phyloP scores from a whole-genome alignment of 768 basidiomycete genomes.

The Hemileccinum rubropunctum region DNA sequence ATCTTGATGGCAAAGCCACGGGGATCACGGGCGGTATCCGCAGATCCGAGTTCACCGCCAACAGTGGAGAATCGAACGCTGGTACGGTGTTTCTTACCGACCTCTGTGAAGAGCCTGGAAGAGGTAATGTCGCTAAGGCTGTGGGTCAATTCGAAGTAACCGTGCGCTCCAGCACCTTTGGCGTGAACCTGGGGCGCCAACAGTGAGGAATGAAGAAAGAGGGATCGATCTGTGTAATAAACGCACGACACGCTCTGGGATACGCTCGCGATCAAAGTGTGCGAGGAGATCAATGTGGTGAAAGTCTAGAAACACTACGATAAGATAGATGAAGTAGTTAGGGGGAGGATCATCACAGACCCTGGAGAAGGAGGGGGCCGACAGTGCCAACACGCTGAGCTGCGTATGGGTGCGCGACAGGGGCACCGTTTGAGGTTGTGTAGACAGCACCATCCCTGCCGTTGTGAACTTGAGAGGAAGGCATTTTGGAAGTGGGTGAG shows the following conservation, averaged over 20 bases:
- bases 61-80: slow-evolving; percentile 95
- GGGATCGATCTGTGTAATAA: background rate
- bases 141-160: slow-evolving; percentile 88
- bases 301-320: slow-evolving; percentile 55
- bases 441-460: slow-evolving; percentile 60
- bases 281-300: slow-evolving; percentile 87
- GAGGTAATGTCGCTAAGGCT: slow-evolving; percentile 80
- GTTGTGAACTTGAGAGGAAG: slow-evolving; percentile 57
- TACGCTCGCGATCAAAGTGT: slow-evolving; percentile 93
- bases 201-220: slow-evolving; percentile 20
- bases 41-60: slow-evolving; percentile 81
- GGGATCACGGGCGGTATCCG: slow-evolving; percentile 91
- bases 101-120: slow-evolving; percentile 59
- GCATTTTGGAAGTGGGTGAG: slow-evolving; percentile 43
- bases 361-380: slow-evolving; percentile 89
- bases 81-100: slow-evolving; percentile 65
- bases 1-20: slow-evolving; percentile 92
- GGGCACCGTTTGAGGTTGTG: slow-evolving; percentile 84
- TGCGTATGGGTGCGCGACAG: slow-evolving; percentile 73
- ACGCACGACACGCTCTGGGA: slow-evolving; percentile 89
- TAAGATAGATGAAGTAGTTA: slow-evolving; percentile 10
- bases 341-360: slow-evolving; percentile 36
- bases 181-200: slow-evolving; percentile 68
- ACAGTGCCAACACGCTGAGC: slow-evolving; percentile 69
- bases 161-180: slow-evolving; percentile 91